phyloP scores from a whole-genome alignment of 768 basidiomycete species.

The Rhizopogon roseolus region DNA sequence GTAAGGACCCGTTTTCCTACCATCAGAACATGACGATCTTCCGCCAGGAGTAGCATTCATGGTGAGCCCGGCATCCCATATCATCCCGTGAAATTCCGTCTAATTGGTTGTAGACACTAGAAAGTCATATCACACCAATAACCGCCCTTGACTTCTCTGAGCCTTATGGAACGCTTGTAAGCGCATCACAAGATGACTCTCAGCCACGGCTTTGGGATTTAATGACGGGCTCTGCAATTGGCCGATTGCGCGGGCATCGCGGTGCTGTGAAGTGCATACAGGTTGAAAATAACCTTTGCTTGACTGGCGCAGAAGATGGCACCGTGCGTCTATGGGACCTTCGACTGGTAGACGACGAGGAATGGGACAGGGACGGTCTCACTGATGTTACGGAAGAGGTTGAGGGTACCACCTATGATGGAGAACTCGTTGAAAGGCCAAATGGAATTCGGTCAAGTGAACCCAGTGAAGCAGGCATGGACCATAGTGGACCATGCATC shows the following conservation, averaged over 20 bases:
- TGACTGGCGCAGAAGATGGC: constrained; percentile 89
- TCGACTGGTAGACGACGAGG: constrained; percentile 74
- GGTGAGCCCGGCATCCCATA: constrained; percentile 41
- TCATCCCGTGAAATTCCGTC: not conserved
- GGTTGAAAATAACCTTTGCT: constrained; percentile 85
- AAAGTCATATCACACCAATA: constrained; percentile 76
- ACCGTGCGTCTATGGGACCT: constrained; percentile 89
- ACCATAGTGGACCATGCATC: constrained; percentile 49
- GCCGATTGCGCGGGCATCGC: constrained; percentile 75
- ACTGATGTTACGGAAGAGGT: constrained; percentile 65
- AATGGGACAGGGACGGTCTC: constrained; percentile 48
- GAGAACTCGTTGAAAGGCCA: constrained; percentile 32
- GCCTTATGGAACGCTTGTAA: constrained; percentile 92
- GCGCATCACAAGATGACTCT: constrained; percentile 78
- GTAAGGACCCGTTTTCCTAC: constrained; percentile 88
- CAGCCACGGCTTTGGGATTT: constrained; percentile 95
- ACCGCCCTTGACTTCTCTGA: constrained; percentile 92
- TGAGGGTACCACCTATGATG: constrained; percentile 31
- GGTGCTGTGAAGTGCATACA: constrained; percentile 86
- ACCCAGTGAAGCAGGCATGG: constrained; percentile 37
- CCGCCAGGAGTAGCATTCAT: constrained; percentile 96
- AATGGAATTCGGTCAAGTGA: constrained; percentile 37
- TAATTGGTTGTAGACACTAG: constrained; percentile 55
- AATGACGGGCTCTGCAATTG: constrained; percentile 82
- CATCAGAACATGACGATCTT: constrained; percentile 94